phyloP scores from a whole-genome alignment of 2,329 filamentous ascomycete species.

The Fonsecaea erecta region DNA sequence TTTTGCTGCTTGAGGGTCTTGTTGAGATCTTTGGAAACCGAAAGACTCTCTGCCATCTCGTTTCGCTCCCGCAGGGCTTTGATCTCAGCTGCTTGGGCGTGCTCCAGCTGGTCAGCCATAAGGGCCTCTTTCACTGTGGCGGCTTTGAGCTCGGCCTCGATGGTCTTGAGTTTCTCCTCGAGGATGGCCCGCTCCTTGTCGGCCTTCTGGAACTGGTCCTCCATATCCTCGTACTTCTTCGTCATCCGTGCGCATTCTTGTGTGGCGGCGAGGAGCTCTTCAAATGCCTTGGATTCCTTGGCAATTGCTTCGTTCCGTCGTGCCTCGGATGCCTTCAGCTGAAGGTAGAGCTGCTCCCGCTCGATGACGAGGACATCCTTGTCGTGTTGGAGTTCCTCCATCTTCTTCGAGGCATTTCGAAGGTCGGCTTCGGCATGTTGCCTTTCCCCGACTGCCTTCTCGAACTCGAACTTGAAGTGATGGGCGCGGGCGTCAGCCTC shows the following conservation, averaged over 20 bases:
- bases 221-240: background rate
- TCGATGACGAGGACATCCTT: background rate
- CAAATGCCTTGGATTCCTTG: slow-evolving; percentile 1
- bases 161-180: background rate
- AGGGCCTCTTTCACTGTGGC: background rate
- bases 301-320: background rate
- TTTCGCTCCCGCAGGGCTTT: background rate
- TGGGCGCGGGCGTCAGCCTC: background rate
- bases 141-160: background rate
- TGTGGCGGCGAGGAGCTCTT: background rate
- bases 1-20: background rate
- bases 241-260: background rate
- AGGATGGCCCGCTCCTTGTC: background rate
- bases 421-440: background rate
- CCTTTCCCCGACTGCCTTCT: background rate
- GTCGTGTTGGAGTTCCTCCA: background rate
- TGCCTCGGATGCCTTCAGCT: background rate
- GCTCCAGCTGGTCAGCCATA: background rate
- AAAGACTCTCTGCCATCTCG: background rate
- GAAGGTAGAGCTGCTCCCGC: background rate
- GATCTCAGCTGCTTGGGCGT: background rate
- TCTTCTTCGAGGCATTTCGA: background rate
- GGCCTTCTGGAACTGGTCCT: background rate
- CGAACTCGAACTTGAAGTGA: background rate
- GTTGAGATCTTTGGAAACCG: background rate